Base-by-base conservation (phyloP, 805 yeast genomes). In the Yamadazyma phyllophila region DNA sequence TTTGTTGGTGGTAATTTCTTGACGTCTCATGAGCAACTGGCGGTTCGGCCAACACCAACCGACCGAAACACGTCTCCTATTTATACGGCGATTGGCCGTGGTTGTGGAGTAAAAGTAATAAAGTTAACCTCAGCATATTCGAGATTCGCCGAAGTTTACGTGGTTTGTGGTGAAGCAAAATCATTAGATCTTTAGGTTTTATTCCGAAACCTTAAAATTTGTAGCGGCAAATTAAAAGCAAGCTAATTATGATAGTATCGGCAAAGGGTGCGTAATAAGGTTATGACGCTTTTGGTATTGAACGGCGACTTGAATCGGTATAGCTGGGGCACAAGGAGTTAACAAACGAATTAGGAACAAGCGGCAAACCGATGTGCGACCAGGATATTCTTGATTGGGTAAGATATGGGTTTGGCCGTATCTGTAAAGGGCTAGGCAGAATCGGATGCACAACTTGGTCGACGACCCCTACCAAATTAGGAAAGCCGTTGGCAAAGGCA, bases 131-230 rank as follows among this genome's bases (percentile, higher is more conserved):
- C 10, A 26, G 26, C 40, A 26, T 37, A 15, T 13, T 26, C 14
- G 40, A 37, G 40, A 37, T 37, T 37, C 31, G 40, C 32, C 40
- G 40, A 37, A 37, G n/a, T 6, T 26, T 37, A 17, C 17, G 32
- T 4, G 29, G 39, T 4, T 12, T 12, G 11, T 24, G 24, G 24
- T 24, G 12, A n/a, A 33, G 15, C n/a, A 33, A 7, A 33, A 33
- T 33, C 17, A 11, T 24, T n/a, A 36, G 40, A 37, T 37, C 40
- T 26, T 37, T 26, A 37, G 40, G 32, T 37, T 37, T 26, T 26
- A 13, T n/a, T 26, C 40, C 40, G 32, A n/a, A 37, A 37, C 14
- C 40, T 32, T 32, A 29, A 29, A 29, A 11, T 6, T 32, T n/a
- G 11, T 15, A 32, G 17, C 17, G 15, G 13, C 36, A 32, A 32